A percentile compares a stretch with the other conserved stretches of the same genome.
phyloP scores from a whole-genome alignment of 768 basidiomycete genomes.

The Fomitopsis pulvina region DNA sequence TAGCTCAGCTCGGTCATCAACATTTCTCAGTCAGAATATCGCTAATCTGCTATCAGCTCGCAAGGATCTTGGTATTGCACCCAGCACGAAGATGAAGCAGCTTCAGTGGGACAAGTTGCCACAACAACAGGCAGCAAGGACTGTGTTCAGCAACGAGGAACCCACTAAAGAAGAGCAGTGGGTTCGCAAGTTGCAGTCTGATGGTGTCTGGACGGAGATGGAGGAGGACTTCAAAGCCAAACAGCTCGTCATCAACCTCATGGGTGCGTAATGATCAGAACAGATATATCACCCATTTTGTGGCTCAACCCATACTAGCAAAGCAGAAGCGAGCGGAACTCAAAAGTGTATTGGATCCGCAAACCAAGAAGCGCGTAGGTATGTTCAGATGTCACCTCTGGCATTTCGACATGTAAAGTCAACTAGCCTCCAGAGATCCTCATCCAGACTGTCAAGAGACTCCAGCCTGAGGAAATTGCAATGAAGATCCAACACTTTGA shows the following conservation, averaged over 20 bases:
- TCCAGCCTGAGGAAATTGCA: slow-evolving; percentile 84
- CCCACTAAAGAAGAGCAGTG: slow-evolving; percentile 71
- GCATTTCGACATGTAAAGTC: background rate
- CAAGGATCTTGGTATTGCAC: slow-evolving; percentile 81
- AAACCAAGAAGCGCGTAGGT: slow-evolving; percentile 94
- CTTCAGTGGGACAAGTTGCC: slow-evolving; percentile 99
- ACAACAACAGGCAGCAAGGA: slow-evolving; percentile 77
- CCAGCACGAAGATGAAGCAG: slow-evolving; percentile 93
- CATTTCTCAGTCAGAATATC: slow-evolving; percentile 52
- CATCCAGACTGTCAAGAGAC: slow-evolving; percentile 77
- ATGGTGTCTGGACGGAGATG: slow-evolving; percentile 94
- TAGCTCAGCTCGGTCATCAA: slow-evolving; percentile 51
- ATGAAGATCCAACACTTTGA: slow-evolving; percentile 83
- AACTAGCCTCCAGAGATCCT: slow-evolving; percentile 64
- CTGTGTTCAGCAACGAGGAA: slow-evolving; percentile 76
- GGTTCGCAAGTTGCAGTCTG: slow-evolving; percentile 70
- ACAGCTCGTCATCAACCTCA: slow-evolving; percentile 84
- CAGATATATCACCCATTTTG: background rate
- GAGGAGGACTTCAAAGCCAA: slow-evolving; percentile 98
- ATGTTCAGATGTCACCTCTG: slow-evolving; percentile 30
- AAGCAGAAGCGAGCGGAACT: slow-evolving; percentile 85
- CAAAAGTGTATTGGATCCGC: slow-evolving; percentile 84
- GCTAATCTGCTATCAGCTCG: slow-evolving; percentile 53
- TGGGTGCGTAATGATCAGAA: slow-evolving; percentile 57
- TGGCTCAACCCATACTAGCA: slow-evolving; percentile 32